Percentiles rank a stretch among this genome's conserved stretches.
phyloP scores from a whole-genome alignment of 768 basidiomycete species.

The Hygrophoropsis aurantiaca region DNA sequence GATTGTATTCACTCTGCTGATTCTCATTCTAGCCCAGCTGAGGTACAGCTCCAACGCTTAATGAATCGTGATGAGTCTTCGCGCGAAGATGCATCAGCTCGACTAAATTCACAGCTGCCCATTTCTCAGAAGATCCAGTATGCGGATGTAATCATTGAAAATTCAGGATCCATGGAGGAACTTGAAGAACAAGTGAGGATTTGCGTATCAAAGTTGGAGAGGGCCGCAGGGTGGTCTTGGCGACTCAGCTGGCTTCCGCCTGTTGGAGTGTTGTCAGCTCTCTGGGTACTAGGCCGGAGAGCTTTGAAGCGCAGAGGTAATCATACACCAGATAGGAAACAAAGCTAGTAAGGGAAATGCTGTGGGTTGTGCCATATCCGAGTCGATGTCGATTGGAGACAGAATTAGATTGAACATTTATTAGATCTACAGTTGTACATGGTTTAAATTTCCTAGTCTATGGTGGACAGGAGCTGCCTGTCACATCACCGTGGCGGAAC shows the following conservation, averaged over 20 bases:
- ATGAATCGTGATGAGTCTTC: constrained; percentile 72
- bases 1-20: background rate
- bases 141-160: constrained; percentile 86
- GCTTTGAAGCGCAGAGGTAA: no score
- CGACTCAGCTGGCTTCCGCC: constrained; percentile 64
- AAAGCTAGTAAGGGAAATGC: no score
- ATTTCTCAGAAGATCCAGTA: constrained; percentile 79
- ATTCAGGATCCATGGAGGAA: constrained; percentile 74
- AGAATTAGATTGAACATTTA: no score
- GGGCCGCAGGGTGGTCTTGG: constrained; percentile 57
- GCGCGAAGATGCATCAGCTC: constrained; percentile 63
- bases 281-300: constrained; percentile 38
- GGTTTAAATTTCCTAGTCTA: background rate
- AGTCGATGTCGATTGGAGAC: no score
- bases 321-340: no score
- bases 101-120: constrained; percentile 79
- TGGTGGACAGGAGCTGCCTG: background rate
- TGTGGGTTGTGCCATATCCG: no score
- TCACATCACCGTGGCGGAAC: background rate
- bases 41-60: constrained; percentile 82
- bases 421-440: no score
- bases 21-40: constrained; percentile 57
- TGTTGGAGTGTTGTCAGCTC: constrained; percentile 46
- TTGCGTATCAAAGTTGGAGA: constrained; percentile 44
- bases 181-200: constrained; percentile 47